phyloP scores from a whole-genome alignment of 176 grass and related monocot genomes.

The Rhynchospora breviuscula region DNA sequence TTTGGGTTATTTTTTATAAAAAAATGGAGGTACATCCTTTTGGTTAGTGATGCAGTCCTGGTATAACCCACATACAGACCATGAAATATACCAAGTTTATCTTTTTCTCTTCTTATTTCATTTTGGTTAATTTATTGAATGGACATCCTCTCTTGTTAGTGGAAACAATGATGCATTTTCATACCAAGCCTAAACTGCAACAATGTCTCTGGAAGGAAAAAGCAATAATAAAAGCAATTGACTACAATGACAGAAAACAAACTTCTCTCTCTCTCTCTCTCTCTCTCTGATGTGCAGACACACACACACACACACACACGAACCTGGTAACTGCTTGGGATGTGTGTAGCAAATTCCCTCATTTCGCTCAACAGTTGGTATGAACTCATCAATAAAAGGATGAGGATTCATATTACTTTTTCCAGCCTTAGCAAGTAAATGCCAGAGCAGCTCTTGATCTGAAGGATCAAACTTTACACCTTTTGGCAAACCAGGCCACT shows the following conservation, averaged over 20 bases:
- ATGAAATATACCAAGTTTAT: neutral
- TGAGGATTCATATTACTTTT: constrained; percentile 44
- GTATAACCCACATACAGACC: neutral
- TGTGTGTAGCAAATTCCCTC: constrained; percentile 99
- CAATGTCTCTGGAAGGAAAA: neutral
- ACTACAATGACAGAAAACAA: neutral
- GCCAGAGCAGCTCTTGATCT: constrained; percentile 81
- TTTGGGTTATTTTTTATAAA: neutral
- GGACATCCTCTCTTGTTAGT: neutral
- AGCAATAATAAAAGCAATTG: neutral
- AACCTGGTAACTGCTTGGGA: constrained; percentile 87
- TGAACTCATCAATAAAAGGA: constrained; percentile 88
- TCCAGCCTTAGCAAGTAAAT: constrained; percentile 73
- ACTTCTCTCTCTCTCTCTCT: neutral
- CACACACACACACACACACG: neutral
- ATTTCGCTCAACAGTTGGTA: constrained; percentile 78
- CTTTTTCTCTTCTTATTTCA: constrained; percentile 2
- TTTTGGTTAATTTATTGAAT: neutral
- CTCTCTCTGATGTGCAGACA: neutral
- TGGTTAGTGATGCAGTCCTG: neutral
- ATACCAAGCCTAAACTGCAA: neutral
- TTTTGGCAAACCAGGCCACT: constrained; percentile 93
- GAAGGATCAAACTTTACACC: constrained; percentile 96
- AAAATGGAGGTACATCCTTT: neutral
- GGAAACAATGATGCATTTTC: neutral